These are phyloP conservation scores for Boletus edulis DNA, from an alignment of 768 basidiomycete genomes.

Conservation along the genomic window DNA sequence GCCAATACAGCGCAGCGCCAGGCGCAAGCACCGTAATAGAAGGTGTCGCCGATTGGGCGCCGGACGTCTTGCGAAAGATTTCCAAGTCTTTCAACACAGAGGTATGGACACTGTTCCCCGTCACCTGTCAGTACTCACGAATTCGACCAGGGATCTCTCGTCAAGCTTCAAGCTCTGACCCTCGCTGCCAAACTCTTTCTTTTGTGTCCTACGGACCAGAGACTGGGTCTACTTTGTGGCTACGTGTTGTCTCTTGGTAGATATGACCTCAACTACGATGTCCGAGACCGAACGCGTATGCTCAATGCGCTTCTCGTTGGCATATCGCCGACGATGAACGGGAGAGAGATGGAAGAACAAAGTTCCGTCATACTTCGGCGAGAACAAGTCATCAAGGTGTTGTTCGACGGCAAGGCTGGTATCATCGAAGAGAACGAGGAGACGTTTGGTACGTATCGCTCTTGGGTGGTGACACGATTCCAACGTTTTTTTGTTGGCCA, in stretches of 20 bases:
- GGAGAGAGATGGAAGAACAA: conserved; percentile 43
- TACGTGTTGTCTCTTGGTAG: conserved; percentile 84
- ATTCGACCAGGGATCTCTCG: conserved; percentile 47
- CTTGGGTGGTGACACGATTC: not conserved
- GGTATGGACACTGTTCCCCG: conserved; percentile 38
- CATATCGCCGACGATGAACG: conserved; percentile 37
- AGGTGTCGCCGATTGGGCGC: conserved; percentile 75
- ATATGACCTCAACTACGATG: conserved; percentile 87
- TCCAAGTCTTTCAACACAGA: conserved; percentile 73
- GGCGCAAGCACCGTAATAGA: conserved; percentile 39
- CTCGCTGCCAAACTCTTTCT: conserved; percentile 85
- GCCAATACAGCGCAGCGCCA: conserved; percentile 67
- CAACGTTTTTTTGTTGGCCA: conserved; percentile 13
- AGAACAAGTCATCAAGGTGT: conserved; percentile 77
- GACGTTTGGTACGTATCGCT: conserved; percentile 29
- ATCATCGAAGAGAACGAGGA: conserved; percentile 39
- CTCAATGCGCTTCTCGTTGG: conserved; percentile 67
- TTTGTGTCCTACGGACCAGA: conserved; percentile 53
- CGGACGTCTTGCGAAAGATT: conserved; percentile 82
- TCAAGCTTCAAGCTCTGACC: conserved; percentile 82
- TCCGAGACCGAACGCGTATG: conserved; percentile 87
- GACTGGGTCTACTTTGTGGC: conserved; percentile 52
- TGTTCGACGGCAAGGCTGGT: conserved; percentile 73
- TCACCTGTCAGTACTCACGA: not conserved
- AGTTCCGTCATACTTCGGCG: conserved; percentile 76